These are phyloP conservation scores for Berkeleyomyces rouxiae DNA, from an alignment of 2,329 filamentous ascomycete genomes.

Conservation along the genomic window DNA sequence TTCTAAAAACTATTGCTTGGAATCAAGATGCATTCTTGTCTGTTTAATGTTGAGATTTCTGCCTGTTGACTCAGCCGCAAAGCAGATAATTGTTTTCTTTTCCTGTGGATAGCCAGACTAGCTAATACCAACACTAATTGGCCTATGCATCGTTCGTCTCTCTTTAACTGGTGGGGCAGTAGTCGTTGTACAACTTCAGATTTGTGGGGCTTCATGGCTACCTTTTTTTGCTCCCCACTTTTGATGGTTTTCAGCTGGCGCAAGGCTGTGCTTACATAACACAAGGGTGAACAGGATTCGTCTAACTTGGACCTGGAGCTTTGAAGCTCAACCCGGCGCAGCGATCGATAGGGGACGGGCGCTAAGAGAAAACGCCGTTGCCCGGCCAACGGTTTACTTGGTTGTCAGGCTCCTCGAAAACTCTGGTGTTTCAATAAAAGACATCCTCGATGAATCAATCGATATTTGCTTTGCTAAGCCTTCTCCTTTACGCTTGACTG, in stretches of 20 bases:
- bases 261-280: background rate
- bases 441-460: background rate
- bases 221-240: background rate
- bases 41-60: too few relatives aligned
- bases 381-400: slow-evolving; percentile 9
- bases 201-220: background rate
- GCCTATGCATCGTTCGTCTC: slow-evolving; percentile 9
- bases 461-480: background rate
- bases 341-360: background rate
- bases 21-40: too few relatives aligned
- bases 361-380: slow-evolving; percentile 5
- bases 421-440: background rate
- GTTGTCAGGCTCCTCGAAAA: background rate
- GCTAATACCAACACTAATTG: slow-evolving; percentile 7
- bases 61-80: too few relatives aligned
- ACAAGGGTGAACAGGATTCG: background rate
- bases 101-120: background rate
- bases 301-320: background rate
- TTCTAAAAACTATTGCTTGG: too few relatives aligned
- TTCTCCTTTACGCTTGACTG: background rate
- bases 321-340: background rate
- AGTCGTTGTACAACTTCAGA: background rate
- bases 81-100: too few relatives aligned
- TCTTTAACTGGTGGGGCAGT: background rate
- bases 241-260: background rate